Percentiles rank a stretch among this genome's conserved stretches.
These are phyloP conservation scores for Agrostemma githago DNA, from an alignment of 148 eudicot species.

Conservation along the genomic window DNA sequence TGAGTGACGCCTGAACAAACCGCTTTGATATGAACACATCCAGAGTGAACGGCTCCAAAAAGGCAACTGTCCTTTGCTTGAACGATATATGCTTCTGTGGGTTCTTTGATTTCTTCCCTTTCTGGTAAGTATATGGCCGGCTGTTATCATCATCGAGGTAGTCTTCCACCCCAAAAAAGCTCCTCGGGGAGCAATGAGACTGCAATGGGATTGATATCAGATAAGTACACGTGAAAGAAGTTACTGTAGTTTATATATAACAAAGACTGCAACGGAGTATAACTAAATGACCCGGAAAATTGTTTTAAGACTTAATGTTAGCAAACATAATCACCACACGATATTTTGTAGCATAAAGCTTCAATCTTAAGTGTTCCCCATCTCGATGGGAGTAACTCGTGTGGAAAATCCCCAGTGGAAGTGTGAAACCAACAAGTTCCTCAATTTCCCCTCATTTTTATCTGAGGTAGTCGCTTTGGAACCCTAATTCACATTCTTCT, in stretches of 20 bases:
- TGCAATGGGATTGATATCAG: conserved; percentile 31
- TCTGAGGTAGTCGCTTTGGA: neutral
- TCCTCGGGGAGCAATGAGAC: conserved; percentile 65
- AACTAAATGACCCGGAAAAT: neutral
- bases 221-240: neutral
- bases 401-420: neutral
- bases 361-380: too few relatives aligned
- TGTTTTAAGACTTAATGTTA: neutral
- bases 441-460: neutral
- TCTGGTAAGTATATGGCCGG: conserved; percentile 87
- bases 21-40: conserved; percentile 90
- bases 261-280: neutral
- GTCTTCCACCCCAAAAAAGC: conserved; percentile 97
- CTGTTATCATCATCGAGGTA: conserved; percentile 90
- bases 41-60: conserved; percentile 86
- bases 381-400: too few relatives aligned
- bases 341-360: neutral
- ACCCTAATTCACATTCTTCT: too few relatives aligned
- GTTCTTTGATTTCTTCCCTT: conserved; percentile 83
- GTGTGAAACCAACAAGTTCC: neutral
- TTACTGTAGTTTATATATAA: neutral
- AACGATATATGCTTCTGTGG: conserved; percentile 82
- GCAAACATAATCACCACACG: neutral
- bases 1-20: conserved; percentile 83
- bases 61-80: conserved; percentile 90